Conservation (phyloP, 352 stramenopile species). For the Globisporangium sylvaticum region DNA sequence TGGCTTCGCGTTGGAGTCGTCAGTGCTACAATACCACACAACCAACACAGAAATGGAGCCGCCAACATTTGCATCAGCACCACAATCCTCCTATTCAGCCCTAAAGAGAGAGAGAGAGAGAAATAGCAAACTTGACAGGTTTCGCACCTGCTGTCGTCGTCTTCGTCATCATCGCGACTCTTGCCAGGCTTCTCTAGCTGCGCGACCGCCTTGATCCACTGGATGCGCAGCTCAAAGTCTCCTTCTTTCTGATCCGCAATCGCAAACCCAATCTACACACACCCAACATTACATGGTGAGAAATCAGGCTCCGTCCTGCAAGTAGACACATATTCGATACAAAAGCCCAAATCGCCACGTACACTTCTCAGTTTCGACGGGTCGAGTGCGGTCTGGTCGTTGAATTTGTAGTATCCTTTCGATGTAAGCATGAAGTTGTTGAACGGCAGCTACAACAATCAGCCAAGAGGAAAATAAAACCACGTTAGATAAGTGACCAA, state of each 20-base stretch:
- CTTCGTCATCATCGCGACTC: constrained; percentile 23
- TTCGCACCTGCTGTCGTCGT: constrained; percentile 21
- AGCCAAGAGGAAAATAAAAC: not conserved
- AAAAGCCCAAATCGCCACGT: constrained; percentile 12
- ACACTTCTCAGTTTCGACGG: constrained; percentile 75
- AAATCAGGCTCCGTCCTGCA: not conserved
- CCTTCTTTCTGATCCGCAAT: constrained; percentile 86
- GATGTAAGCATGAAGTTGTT: constrained; percentile 76
- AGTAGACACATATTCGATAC: not conserved
- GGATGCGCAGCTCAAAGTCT: constrained; percentile 76
- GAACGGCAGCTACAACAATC: constrained; percentile 53
- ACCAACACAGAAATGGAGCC: not conserved
- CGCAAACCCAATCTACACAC: constrained; percentile 69
- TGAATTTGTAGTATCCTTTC: constrained; percentile 79
- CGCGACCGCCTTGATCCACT: constrained; percentile 85
- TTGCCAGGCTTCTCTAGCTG: constrained; percentile 38
- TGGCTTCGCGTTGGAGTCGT: constrained; percentile 28
- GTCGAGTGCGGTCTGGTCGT: constrained; percentile 71
- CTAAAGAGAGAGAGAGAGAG: no score
- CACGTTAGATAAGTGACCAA: not conserved
- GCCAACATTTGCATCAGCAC: not conserved
- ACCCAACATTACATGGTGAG: not conserved
- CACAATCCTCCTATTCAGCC: not conserved
- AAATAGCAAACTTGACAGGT: not conserved
- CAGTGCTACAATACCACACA: constrained; percentile 19